Evolutionary conservation across 2,329 filamentous ascomycete genomes (phyloP), one percentile per base, ranked within the genome.

Genomic region (Diaporthe velutina): DNA sequence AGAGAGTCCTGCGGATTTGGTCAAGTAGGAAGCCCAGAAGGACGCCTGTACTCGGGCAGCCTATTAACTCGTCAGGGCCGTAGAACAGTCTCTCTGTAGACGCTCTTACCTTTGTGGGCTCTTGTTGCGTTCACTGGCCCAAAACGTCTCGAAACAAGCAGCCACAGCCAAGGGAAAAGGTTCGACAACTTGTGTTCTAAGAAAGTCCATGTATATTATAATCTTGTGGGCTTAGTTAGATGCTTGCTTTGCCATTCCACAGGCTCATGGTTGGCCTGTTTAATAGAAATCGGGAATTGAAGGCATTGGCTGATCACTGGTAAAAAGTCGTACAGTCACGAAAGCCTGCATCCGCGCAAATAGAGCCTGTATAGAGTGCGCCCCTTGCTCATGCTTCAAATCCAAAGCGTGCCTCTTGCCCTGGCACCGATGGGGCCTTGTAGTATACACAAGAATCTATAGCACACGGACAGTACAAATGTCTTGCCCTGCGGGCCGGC

Each of bases 391-490:
- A 50, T 57, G 52, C 60, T 15, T 70, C n/a, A 48, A 38, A 50
- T 54, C 38, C 22, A 35, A 68, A 50, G 40, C 28, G 22, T 40
- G 19, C 33, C 25, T 38, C 64, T 8, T n/a, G 15, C 15, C 35
- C 22, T n/a, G n/a, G n/a, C n/a, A 33, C 60, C 48, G 30, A 38
- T 45, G 38, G 17, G 40, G 35, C 33, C 48, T 58, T 30, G n/a
- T 73, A 75, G n/a, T 70, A 30, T 75, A 75, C 73, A 75, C 66
- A 40, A 68, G 35, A 68, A 33, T 40, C 48, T 40, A 60, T 54
- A 55, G 40, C 57, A 72, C 50, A 66, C 54, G 48, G 60, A 72
- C 33, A 58, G 73, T 33, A 64, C 57, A 57, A 67, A 33, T 61
- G 57, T 64, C 70, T 72, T 68, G 64, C n/a, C 64, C 48, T 19